Conservation (phyloP, 345 rosid species). For the Salix viminalis region DNA sequence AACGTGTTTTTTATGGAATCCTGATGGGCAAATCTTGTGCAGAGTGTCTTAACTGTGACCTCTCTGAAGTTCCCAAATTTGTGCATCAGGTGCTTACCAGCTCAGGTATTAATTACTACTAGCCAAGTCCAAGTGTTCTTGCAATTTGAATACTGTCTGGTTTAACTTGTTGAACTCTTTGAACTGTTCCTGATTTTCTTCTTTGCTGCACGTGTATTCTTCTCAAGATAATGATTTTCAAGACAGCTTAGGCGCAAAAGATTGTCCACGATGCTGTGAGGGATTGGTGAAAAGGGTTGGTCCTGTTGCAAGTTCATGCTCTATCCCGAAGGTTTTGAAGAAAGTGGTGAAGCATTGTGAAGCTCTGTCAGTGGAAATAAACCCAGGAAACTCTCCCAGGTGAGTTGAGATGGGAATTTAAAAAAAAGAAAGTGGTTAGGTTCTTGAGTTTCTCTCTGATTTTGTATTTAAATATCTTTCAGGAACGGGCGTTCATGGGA, state of each 20-base stretch:
- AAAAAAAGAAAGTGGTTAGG: not conserved
- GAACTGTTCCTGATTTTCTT: not conserved
- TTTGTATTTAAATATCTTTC: not conserved
- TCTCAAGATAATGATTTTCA: not conserved
- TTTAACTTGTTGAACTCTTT: not conserved
- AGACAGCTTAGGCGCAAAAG: not conserved
- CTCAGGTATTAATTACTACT: conserved; percentile 11
- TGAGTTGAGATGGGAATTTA: conserved; percentile 5
- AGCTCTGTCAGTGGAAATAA: conserved; percentile 15
- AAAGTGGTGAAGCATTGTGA: conserved; percentile 11
- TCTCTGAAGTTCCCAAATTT: not conserved
- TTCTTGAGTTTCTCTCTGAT: conserved; percentile 7
- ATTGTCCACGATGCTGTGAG: conserved; percentile 1
- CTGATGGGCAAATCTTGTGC: not conserved
- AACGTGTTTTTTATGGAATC: not conserved
- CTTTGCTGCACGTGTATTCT: not conserved
- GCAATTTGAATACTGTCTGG: not conserved
- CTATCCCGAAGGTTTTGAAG: conserved; percentile 14
- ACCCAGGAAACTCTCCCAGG: conserved; percentile 18
- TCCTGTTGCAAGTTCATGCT: not conserved
- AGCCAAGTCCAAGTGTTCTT: not conserved
- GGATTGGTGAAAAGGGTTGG: conserved; percentile 20
- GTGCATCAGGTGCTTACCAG: conserved; percentile 1
- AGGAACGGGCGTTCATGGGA: conserved; percentile 22
- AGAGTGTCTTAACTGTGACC: not conserved